Conservation (phyloP, 2,329 filamentous ascomycete species). For the Xylaria sp. region DNA sequence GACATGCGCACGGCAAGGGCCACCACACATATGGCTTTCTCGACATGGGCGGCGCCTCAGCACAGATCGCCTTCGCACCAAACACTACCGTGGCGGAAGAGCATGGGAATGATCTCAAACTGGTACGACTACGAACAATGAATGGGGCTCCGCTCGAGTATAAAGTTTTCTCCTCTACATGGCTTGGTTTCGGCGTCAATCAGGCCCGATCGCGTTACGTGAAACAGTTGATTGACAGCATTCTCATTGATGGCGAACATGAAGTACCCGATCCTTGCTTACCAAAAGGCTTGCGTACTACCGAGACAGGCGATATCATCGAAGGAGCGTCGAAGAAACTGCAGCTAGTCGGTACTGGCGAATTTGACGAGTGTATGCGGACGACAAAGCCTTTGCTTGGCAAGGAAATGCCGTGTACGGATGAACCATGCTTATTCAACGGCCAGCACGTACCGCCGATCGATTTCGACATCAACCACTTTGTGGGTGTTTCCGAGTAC, state of each 20-base stretch:
- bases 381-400: slow-evolving; percentile 87
- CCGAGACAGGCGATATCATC: slow-evolving; percentile 72
- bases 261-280: slow-evolving; percentile 93
- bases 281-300: slow-evolving; percentile 78
- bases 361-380: slow-evolving; percentile 84
- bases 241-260: slow-evolving; percentile 63
- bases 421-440: slow-evolving; percentile 88
- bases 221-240: slow-evolving; percentile 75
- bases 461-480: slow-evolving; percentile 97
- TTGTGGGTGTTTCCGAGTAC: slow-evolving; percentile 96
- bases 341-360: slow-evolving; percentile 81
- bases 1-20: slow-evolving; percentile 82
- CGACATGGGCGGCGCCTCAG: slow-evolving; percentile 97
- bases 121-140: slow-evolving; percentile 84
- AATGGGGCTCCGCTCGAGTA: slow-evolving; percentile 83
- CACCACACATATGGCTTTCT: slow-evolving; percentile 97
- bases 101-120: slow-evolving; percentile 87
- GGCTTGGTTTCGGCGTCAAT: slow-evolving; percentile 97
- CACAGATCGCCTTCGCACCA: slow-evolving; percentile 96
- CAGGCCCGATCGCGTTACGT: slow-evolving; percentile 88
- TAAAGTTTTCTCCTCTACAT: slow-evolving; percentile 92
- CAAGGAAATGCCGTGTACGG: slow-evolving; percentile 85
- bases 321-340: slow-evolving; percentile 54
- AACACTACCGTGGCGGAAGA: slow-evolving; percentile 90
- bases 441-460: slow-evolving; percentile 94